Evolutionary conservation across 75 land plant species (phyloP).

Genomic region (Ceratopteris richardii): DNA sequence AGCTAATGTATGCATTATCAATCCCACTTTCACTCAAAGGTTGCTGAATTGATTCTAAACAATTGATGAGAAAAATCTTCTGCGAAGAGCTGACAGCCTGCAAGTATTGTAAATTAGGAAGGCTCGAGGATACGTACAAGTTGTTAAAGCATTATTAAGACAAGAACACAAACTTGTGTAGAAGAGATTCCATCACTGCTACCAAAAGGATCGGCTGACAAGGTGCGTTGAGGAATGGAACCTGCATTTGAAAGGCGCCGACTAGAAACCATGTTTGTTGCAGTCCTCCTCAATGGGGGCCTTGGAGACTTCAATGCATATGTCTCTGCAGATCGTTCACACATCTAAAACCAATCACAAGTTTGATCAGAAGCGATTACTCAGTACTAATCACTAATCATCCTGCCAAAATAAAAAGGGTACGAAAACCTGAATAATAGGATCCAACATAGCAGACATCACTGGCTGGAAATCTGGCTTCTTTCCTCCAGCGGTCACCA

Average conservation of each 20-base stretch:
- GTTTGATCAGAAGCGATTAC: neutral
- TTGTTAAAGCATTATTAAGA: neutral
- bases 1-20: conserved; percentile 48
- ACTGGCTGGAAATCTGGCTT: conserved; percentile 87
- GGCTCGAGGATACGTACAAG: neutral
- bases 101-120: too few relatives aligned
- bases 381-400: neutral
- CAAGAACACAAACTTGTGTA: conserved; percentile 34
- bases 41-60: conserved; percentile 80
- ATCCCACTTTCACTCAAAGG: conserved; percentile 57
- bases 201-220: conserved; percentile 14
- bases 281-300: conserved; percentile 45
- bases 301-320: conserved; percentile 61
- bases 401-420: neutral
- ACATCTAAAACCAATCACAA: conserved; percentile 48
- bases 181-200: conserved; percentile 21
- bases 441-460: conserved; percentile 72
- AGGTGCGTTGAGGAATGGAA: conserved; percentile 16
- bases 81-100: conserved; percentile 51
- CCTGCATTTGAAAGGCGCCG: conserved; percentile 17
- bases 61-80: conserved; percentile 85
- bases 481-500: conserved; percentile 81
- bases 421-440: conserved; percentile 60
- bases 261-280: conserved; percentile 35
- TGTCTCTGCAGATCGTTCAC: conserved; percentile 87